Base-by-base conservation (phyloP, 1,284 basidiomycete species). In the Melampsora allii-populina region DNA sequence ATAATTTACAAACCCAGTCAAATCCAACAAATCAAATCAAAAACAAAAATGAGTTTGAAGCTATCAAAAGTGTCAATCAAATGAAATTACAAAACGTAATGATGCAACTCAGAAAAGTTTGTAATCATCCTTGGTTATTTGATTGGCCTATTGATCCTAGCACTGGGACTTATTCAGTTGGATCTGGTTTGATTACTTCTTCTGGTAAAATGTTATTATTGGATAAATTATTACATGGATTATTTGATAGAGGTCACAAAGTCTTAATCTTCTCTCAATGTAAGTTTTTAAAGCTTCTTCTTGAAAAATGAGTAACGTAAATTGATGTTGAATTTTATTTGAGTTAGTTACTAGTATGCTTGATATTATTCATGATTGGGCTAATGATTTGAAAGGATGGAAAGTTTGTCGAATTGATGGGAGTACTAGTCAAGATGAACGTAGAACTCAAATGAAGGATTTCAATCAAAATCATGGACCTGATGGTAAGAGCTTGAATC, bases 161-260 rank as follows among this genome's bases (percentile, higher is more conserved):
- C 14, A 69, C 74, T 5, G 74, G 67, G 5, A 61, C 65, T 42
- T 63, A 79, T 79, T 72, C 63, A 12, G 50, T 64, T 48, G 90
- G 71, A 76, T 87, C 91, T 27, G 87, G 92, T 77, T 84, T 97
- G 19, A 87, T 94, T 60, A 88, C 89, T 65, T 88, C 88, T 0
- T 94, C 91, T 76, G 95, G 95, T 21, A 98, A 98, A 85, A 96
- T 98, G 94, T 89, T 97, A 84, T 84, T 98, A 24, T 86, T 98
- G 0, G 91, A 97, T 78, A 88, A 93, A 12, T 83, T 98, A 14
- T 85, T 98, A 1, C 88, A 88, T 58, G 92, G 89, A 71, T 83
- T 98, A n/a, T 92, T 96, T 82, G 84, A 84, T 27, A 83, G 88
- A 12, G 87, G 86, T 5, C 94, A 97, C 83, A 95, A 94, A 81